Evolutionary conservation across 352 stramenopile species (phyloP).

Genomic region (Globisporangium echinulatum): DNA sequence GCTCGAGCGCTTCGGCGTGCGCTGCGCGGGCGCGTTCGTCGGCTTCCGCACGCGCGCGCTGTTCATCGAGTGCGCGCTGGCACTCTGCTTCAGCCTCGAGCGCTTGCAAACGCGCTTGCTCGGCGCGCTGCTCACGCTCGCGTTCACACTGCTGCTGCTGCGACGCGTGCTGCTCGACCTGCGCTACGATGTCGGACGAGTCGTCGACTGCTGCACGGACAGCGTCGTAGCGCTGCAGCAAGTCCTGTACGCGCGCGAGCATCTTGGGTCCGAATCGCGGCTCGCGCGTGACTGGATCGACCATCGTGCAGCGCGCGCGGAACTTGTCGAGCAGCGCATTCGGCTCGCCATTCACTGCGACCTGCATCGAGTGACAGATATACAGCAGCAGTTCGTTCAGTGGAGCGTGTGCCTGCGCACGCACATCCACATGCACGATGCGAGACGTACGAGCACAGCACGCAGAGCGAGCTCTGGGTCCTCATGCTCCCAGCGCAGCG

Average conservation of each 20-base stretch:
- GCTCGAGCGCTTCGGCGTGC: constrained; percentile 16
- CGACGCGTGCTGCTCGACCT: constrained; percentile 9
- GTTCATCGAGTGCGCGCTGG: background rate
- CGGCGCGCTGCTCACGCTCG: constrained; percentile 16
- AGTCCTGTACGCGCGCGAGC: constrained; percentile 46
- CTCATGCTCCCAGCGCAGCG: background rate
- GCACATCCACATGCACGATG: background rate
- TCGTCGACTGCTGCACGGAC: constrained; percentile 26
- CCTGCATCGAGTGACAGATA: constrained; percentile 7
- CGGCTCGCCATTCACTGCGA: constrained; percentile 24
- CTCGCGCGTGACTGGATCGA: constrained; percentile 67
- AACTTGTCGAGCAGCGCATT: constrained; percentile 42
- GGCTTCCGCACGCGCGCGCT: background rate
- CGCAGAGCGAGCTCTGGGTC: constrained; percentile 1
- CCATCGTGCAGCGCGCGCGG: constrained; percentile 36
- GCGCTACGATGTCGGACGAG: constrained; percentile 18
- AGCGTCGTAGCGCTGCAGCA: constrained; percentile 46
- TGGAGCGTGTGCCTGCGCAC: background rate
- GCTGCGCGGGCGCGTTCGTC: background rate
- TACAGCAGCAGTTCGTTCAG: background rate
- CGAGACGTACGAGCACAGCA: background rate
- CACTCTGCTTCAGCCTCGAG: background rate
- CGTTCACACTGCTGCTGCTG: constrained; percentile 11
- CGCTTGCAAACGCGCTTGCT: constrained; percentile 11
- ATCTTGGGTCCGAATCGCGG: constrained; percentile 77